Conservation (phyloP, 1,284 basidiomycete genomes). For the Ceratobasidium sp. region DNA sequence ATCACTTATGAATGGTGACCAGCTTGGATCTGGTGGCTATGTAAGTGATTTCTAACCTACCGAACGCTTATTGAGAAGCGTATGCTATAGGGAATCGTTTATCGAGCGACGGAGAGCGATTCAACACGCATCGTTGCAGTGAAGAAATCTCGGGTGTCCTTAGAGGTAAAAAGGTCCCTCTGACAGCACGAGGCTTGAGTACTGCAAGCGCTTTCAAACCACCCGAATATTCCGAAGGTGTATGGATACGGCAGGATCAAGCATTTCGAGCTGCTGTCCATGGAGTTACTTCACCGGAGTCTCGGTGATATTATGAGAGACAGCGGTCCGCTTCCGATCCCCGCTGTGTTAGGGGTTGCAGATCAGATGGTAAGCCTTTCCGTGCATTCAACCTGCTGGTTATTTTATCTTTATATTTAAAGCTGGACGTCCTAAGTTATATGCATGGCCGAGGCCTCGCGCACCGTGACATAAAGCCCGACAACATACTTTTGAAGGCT, state of each 20-base stretch:
- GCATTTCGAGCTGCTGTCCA: constrained; percentile 50
- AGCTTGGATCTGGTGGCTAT: constrained; percentile 3
- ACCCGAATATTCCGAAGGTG: constrained; percentile 47
- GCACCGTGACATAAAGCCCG: not conserved
- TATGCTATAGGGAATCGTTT: not conserved
- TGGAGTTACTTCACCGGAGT: constrained; percentile 36
- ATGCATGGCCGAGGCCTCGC: not conserved
- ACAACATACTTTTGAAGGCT: constrained; percentile 58
- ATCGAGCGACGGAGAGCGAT: not conserved
- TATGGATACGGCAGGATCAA: constrained; percentile 37
- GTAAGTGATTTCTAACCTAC: not conserved
- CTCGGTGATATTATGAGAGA: not conserved
- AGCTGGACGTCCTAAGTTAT: not conserved
- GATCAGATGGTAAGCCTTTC: not conserved
- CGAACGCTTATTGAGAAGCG: not conserved
- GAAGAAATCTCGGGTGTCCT: constrained; percentile 48
- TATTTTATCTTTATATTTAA: not conserved
- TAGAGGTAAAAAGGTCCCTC: constrained; percentile 39
- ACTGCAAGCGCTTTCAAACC: constrained; percentile 48
- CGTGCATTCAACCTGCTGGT: not conserved
- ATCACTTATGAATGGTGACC: not conserved
- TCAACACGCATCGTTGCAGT: not conserved
- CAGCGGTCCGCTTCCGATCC: not conserved
- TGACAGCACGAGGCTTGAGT: constrained; percentile 47
- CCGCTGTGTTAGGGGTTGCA: not conserved